Conservation (phyloP, 352 stramenopile species). For the Globisporangium ultimum region DNA sequence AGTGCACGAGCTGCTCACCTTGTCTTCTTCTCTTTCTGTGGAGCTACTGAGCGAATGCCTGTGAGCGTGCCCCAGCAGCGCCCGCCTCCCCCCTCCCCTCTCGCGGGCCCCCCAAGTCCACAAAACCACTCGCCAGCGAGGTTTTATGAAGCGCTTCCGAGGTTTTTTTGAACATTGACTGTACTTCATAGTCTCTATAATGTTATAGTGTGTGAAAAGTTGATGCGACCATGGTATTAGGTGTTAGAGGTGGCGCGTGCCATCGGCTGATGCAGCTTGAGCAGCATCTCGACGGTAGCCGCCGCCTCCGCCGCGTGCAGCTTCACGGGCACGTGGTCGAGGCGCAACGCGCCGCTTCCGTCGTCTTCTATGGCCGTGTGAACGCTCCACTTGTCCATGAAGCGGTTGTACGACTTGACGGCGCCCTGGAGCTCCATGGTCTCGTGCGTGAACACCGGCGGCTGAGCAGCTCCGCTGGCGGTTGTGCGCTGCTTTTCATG, state of each 20-base stretch:
- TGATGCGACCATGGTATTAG: neutral
- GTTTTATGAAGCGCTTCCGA: neutral
- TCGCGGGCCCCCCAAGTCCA: constrained; percentile 3
- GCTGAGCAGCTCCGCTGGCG: neutral
- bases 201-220: neutral
- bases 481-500: neutral
- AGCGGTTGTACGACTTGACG: constrained; percentile 63
- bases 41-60: constrained; percentile 20
- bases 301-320: neutral
- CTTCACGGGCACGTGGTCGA: constrained; percentile 28
- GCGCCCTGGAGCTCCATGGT: constrained; percentile 33
- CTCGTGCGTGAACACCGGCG: constrained; percentile 44
- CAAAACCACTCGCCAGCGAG: constrained; percentile 8
- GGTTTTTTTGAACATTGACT: constrained; percentile 1
- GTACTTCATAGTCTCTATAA: neutral
- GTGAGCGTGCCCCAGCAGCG: neutral
- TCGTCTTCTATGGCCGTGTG: constrained; percentile 21
- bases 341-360: constrained; percentile 14
- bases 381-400: constrained; percentile 62
- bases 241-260: constrained; percentile 1
- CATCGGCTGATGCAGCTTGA: constrained; percentile 42
- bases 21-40: constrained; percentile 15
- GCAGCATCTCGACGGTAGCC: constrained; percentile 22
- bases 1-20: constrained; percentile 4
- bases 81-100: neutral